Evolutionary conservation across 805 yeast species (phyloP).

Genomic region (Metschnikowia matae): DNA sequence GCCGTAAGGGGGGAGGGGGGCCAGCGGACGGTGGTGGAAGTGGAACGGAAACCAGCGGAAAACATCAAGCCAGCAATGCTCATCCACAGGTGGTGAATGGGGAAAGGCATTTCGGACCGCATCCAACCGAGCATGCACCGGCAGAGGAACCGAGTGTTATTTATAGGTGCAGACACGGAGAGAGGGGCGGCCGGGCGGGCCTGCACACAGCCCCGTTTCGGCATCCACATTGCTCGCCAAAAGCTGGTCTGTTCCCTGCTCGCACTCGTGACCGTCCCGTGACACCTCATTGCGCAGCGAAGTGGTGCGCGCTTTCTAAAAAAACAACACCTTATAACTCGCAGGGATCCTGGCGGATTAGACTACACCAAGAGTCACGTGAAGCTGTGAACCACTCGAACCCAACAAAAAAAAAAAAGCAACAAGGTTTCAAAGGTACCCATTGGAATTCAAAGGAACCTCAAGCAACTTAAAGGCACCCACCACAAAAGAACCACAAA

Average conservation of each 20-base stretch:
- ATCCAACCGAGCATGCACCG: too few species aligned
- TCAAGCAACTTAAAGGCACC: background rate
- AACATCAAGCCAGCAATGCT: background rate
- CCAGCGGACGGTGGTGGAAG: too few species aligned
- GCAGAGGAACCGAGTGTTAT: too few species aligned
- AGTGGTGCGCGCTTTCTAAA: constrained; percentile 1
- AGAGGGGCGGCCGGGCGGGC: too few species aligned
- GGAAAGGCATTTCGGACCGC: too few species aligned
- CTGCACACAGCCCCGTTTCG: background rate
- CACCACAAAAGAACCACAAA: too few species aligned
- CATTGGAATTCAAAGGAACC: background rate
- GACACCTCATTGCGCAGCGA: constrained; percentile 3
- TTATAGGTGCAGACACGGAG: too few species aligned
- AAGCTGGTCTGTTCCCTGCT: background rate
- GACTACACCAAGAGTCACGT: constrained; percentile 2
- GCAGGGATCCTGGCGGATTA: constrained; percentile 1
- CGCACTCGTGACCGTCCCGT: constrained; percentile 4
- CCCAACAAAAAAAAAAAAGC: too few species aligned
- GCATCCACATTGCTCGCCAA: background rate
- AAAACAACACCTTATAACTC: constrained; percentile 4
- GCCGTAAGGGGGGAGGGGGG: too few species aligned
- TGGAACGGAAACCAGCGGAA: too few species aligned
- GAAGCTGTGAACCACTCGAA: background rate
- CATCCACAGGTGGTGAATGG: too few species aligned
- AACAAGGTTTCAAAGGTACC: too few species aligned